Base-by-base conservation (phyloP, 768 basidiomycete genomes). In the Gloeophyllum trabeum region DNA sequence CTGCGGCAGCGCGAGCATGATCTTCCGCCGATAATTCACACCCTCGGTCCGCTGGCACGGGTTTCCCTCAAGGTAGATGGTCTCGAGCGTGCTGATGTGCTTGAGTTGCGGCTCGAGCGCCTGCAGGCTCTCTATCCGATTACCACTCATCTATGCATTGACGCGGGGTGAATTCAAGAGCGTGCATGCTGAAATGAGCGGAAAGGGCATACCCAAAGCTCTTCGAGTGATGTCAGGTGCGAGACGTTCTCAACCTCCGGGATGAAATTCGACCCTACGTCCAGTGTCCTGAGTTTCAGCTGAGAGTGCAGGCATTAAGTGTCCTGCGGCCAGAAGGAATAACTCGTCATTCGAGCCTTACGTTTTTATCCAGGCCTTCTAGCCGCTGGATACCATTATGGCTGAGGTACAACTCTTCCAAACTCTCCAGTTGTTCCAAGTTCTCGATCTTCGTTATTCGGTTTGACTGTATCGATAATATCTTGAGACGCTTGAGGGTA, bases 1-100 rank as follows among this genome's bases (percentile, higher is more conserved):
- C 52, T 94, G 88, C 0, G 93, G 93, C 18, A 96, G 65, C 3
- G 80, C 79, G 28, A 98, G 62, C 58, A 86, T 89, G 42, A 98
- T 71, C 64, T 96, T 99, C 41, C 94, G 69, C 51, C 91, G 66
- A 57, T 98, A 99, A 18, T 69, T 74, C 2, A 73, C 65, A 59
- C 75, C 81, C 53, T 97, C 88, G 12, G 66, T 69, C 35, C 60
- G 69, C 56, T 99, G 92, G 48, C 90, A 85, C 2, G 96, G 96
- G 55, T 99, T 99, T 4, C 77, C 82, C 62, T 99, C 96, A 20
- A 99, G 75, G 57, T 99, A 99, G 5, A 99, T 69, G 1, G 96
- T 99, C 55, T 81, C 71, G 10, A 99, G 69, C 1, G 76, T 69
- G 5, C 61, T 39, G 23, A 88, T 66, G 10, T 70, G 63, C 44